These are phyloP conservation scores for Viola pubescens DNA, from an alignment of 441 rosid species.

Conservation along the genomic window DNA sequence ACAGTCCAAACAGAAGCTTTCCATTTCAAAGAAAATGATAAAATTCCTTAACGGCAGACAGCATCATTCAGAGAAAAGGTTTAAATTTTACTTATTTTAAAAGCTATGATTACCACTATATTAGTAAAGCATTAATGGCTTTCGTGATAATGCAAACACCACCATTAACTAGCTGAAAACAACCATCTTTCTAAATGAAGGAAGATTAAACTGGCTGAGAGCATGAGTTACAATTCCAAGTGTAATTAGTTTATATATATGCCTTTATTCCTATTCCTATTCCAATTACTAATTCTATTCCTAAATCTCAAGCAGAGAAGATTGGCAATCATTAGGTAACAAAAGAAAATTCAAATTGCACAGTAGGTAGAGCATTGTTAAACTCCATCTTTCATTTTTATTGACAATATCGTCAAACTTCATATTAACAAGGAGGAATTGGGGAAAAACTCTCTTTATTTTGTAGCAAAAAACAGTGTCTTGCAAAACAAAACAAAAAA, in stretches of 20 bases:
- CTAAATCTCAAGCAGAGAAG: no score
- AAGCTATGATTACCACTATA: not conserved
- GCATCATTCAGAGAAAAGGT: not conserved
- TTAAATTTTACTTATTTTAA: not conserved
- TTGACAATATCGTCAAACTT: not conserved
- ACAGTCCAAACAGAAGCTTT: not conserved
- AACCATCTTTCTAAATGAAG: no score
- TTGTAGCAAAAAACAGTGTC: not conserved
- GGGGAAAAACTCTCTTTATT: not conserved
- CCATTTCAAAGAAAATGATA: not conserved
- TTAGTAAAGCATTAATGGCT: no score
- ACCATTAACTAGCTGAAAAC: no score
- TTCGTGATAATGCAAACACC: no score
- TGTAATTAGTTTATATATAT: no score
- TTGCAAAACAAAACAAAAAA: not conserved
- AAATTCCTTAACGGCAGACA: not conserved
- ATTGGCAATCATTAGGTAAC: no score
- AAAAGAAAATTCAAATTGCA: no score
- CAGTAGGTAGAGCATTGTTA: not conserved
- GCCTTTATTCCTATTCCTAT: no score
- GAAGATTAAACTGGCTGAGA: no score
- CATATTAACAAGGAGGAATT: not conserved
- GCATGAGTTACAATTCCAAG: no score
- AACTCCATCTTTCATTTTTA: not conserved
- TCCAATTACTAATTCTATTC: no score